Evolutionary conservation across 176 grass and related monocot genomes (phyloP).

Genomic region (Lolium rigidum): DNA sequence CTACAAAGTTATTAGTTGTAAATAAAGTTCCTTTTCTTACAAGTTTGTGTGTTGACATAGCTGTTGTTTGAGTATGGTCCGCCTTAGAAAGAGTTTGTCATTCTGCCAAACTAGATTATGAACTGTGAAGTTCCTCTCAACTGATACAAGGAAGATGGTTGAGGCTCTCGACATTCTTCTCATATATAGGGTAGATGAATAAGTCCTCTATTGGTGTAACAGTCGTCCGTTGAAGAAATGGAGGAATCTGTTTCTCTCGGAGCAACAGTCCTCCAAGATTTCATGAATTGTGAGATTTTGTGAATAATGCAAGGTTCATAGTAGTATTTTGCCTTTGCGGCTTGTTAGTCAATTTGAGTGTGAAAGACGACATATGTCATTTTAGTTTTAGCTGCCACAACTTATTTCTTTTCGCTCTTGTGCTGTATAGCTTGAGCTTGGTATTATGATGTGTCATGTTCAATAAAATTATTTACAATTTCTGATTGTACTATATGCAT

Average conservation of each 20-base stretch:
- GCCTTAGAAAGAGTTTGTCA: background rate
- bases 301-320: background rate
- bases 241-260: background rate
- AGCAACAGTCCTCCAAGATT: background rate
- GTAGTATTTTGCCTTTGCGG: background rate
- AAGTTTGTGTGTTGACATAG: background rate
- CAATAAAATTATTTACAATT: background rate
- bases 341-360: background rate
- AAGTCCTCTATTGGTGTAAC: background rate
- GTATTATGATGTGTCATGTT: background rate
- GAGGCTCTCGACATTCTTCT: slow-evolving; percentile 23
- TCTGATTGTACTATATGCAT: slow-evolving; percentile 4
- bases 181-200: background rate
- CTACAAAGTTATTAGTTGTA: too few relatives aligned
- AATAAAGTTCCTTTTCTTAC: too few relatives aligned
- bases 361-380: background rate
- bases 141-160: background rate
- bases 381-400: background rate
- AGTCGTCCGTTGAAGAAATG: background rate
- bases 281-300: background rate
- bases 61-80: background rate
- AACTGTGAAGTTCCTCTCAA: slow-evolving; percentile 14
- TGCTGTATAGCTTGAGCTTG: background rate
- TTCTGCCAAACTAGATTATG: slow-evolving; percentile 14
- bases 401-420: background rate